Evolutionary conservation across 257 asterid species (phyloP).

Genomic region (Solanum stenotomum): DNA sequence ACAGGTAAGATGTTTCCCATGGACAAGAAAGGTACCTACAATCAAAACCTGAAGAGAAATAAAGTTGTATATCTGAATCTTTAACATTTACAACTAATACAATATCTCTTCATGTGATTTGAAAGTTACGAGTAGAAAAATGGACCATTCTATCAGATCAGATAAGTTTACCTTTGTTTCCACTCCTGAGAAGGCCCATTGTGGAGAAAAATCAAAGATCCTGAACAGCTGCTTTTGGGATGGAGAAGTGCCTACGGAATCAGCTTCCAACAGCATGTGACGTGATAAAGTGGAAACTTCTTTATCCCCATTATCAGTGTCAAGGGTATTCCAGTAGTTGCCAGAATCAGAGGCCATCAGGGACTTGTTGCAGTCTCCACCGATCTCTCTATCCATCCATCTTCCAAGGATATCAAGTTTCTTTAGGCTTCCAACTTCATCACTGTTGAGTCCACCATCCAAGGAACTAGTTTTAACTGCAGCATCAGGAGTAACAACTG

Average conservation of each 20-base stretch:
- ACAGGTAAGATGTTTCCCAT: not conserved
- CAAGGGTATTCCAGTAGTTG: slow-evolving; percentile 14
- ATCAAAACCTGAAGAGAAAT: slow-evolving; percentile 9
- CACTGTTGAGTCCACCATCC: not conserved
- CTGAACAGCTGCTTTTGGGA: slow-evolving; percentile 15
- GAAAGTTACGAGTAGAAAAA: not conserved
- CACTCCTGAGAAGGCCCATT: slow-evolving; percentile 16
- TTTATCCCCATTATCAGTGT: slow-evolving; percentile 8
- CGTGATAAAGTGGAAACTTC: slow-evolving; percentile 7
- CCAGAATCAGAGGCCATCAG: slow-evolving; percentile 15
- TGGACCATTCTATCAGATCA: not conserved
- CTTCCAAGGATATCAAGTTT: slow-evolving; percentile 15
- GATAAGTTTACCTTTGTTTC: slow-evolving; percentile 13
- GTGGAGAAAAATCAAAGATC: slow-evolving; percentile 17
- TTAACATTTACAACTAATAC: not conserved
- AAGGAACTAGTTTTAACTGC: slow-evolving; percentile 1
- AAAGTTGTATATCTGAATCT: not conserved
- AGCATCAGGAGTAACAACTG: not conserved
- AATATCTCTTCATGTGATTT: not conserved
- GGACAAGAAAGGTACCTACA: slow-evolving; percentile 13
- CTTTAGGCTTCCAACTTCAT: slow-evolving; percentile 7
- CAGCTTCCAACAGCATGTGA: slow-evolving; percentile 15
- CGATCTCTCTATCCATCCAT: slow-evolving; percentile 23
- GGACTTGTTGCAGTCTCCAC: slow-evolving; percentile 4
- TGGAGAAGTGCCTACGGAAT: slow-evolving; percentile 7